Conservation (phyloP, 306 rosid genomes). For the Fragaria nilgerrensis region DNA sequence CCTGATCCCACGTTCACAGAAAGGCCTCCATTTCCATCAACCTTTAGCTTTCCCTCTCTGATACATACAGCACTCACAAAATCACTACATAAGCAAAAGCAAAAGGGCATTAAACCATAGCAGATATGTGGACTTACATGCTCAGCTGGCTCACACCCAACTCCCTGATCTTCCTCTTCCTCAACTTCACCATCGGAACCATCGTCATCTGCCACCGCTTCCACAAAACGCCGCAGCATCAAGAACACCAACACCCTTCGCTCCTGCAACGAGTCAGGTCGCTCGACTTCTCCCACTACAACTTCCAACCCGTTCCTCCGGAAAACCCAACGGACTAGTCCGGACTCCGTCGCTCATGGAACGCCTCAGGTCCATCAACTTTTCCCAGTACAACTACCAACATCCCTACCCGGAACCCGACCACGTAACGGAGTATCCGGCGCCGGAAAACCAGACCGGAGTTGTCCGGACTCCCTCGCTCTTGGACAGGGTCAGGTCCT, state of each 20-base stretch:
- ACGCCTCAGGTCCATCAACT: constrained; percentile 36
- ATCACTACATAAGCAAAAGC: not conserved
- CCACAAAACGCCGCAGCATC: constrained; percentile 9
- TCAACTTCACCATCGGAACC: constrained; percentile 69
- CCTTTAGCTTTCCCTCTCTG: not conserved
- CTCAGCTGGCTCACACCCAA: constrained; percentile 59
- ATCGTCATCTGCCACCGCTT: constrained; percentile 48
- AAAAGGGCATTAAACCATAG: not conserved
- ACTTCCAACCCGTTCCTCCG: constrained; percentile 9
- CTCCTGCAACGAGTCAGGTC: constrained; percentile 47
- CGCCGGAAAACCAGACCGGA: not conserved
- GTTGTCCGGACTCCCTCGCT: constrained; percentile 45
- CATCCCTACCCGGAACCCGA: not conserved
- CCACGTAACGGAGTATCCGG: not conserved
- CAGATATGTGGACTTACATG: constrained; percentile 17
- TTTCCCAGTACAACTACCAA: constrained; percentile 9
- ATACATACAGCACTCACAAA: not conserved
- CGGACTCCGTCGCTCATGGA: constrained; percentile 18
- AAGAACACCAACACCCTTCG: constrained; percentile 29
- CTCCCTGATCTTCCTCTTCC: constrained; percentile 51
- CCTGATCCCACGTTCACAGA: not conserved
- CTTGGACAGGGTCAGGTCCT: constrained; percentile 43
- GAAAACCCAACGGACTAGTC: not conserved
- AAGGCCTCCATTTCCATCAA: not conserved
- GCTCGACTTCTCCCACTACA: constrained; percentile 31